Percentiles rank a stretch among this genome's conserved stretches.
Evolutionary conservation across 2,329 filamentous ascomycete genomes (phyloP).

Genomic region (Cladosporium sp.): DNA sequence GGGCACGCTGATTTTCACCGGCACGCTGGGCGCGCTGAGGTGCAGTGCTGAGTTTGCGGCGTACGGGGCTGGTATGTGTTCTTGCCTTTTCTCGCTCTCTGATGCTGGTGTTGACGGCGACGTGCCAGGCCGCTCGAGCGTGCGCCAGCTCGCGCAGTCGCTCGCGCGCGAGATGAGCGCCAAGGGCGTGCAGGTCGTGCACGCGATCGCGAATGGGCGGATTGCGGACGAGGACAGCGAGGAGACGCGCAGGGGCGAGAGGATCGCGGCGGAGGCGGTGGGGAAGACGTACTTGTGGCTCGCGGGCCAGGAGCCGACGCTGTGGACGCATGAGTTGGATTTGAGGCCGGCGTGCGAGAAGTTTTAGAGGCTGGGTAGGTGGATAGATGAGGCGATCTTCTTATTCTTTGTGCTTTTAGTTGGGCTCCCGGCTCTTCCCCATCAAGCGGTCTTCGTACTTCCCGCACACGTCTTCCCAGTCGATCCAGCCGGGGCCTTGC

Average conservation of each 20-base stretch:
- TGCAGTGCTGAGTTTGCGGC: constrained; percentile 37
- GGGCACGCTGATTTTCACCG: constrained; percentile 51
- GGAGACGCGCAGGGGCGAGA: constrained; percentile 45
- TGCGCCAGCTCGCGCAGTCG: constrained; percentile 47
- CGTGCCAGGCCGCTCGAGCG: constrained; percentile 38
- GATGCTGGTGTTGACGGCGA: neutral
- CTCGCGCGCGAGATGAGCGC: constrained; percentile 52
- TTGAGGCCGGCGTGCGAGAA: constrained; percentile 46
- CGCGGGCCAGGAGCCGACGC: constrained; percentile 41
- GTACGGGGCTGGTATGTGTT: neutral
- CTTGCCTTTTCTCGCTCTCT: neutral
- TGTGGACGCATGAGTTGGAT: constrained; percentile 50
- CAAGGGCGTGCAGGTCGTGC: constrained; percentile 54
- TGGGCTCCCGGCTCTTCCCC: neutral
- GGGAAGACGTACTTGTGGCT: constrained; percentile 52
- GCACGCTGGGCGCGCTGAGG: constrained; percentile 46
- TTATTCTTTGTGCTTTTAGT: neutral
- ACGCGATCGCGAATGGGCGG: constrained; percentile 51
- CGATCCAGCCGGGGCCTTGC: neutral
- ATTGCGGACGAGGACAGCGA: constrained; percentile 47
- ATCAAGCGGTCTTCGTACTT: neutral
- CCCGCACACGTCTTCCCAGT: neutral
- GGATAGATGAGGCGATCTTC: neutral
- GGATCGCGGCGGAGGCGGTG: constrained; percentile 53
- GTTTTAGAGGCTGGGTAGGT: constrained; percentile 29